Conservation (phyloP, 768 basidiomycete species). For the Tricholoma saponaceum region DNA sequence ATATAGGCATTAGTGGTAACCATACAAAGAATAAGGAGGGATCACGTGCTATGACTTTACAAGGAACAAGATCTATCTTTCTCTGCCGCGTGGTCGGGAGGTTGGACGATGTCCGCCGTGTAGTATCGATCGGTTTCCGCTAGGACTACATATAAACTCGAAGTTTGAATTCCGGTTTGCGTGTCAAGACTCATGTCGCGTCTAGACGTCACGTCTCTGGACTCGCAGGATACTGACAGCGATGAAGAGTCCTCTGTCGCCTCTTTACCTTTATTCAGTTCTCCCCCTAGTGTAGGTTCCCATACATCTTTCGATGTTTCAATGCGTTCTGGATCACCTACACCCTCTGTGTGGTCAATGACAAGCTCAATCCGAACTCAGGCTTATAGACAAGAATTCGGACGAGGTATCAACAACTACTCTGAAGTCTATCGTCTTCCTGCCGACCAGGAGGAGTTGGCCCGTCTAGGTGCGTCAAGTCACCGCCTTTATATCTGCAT, state of each 20-base stretch:
- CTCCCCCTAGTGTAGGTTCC: slow-evolving; percentile 37
- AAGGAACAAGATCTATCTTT: slow-evolving; percentile 3
- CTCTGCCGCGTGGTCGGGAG: slow-evolving; percentile 1
- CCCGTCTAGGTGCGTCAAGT: slow-evolving; percentile 53
- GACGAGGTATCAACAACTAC: slow-evolving; percentile 69
- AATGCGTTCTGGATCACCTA: slow-evolving; percentile 62
- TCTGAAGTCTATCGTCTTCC: slow-evolving; percentile 77
- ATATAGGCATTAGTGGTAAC: too few species aligned
- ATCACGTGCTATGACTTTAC: background rate
- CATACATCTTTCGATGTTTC: slow-evolving; percentile 56
- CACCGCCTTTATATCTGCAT: background rate
- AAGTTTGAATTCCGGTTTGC: background rate
- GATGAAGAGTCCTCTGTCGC: slow-evolving; percentile 43
- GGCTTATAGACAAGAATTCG: slow-evolving; percentile 62
- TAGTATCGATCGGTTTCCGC: background rate
- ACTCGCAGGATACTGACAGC: slow-evolving; percentile 22
- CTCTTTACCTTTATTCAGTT: slow-evolving; percentile 35
- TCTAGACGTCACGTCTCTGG: background rate
- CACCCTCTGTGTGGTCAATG: slow-evolving; percentile 65
- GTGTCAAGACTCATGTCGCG: background rate
- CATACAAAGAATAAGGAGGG: too few species aligned
- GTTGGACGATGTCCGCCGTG: slow-evolving; percentile 5
- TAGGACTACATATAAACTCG: background rate
- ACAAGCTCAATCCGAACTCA: slow-evolving; percentile 58
- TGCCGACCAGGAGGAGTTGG: slow-evolving; percentile 74